Base-by-base conservation (phyloP, 106 monocot genomes). In the Platanthera zijinensis region DNA sequence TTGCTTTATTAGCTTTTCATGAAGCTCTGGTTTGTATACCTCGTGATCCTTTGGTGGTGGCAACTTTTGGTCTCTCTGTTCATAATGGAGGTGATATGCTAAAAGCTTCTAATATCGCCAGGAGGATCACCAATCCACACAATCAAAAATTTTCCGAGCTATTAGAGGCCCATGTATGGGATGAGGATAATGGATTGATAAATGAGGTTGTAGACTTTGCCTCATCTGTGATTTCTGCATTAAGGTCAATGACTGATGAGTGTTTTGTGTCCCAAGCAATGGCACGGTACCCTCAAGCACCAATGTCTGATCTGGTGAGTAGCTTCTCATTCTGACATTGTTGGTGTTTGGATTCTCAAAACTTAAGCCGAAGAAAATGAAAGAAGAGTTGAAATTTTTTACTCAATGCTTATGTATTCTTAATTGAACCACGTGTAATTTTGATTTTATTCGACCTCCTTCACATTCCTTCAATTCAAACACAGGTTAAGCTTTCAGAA, bases 1-100 rank as follows among this genome's bases (percentile, higher is more conserved):
- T 87, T 75, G 86, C 81, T 11, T 56, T 97, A 68, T 84, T 97
- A 79, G 97, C 94, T 64, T 91, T 97, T 79, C 97, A 97, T 83
- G 85, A 91, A 78, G 87, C 97, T 50, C 67, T 94, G 75, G 83
- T 57, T 30, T 46, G 73, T 52, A 61, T 82, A 78, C 87, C 91
- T 57, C 84, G 81, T 64, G 87, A 91, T 82, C 91, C 93, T 67
- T 49, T 91, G 77, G 91, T 88, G 8, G 80, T 97, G 50, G 89
- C 93, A 6, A 77, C 84, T 25, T 94, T 94, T 75, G 77, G 91
- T 10, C 84, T 97, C 69, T 86, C 93, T 72, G 75, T 97, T 54
- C 89, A 94, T 77, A 91, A 91, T 84, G 97, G 97, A 21, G 97
- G 97, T 76, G 78, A 97, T 82, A 66, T 97, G 9, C 49, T 69